Base-by-base conservation (phyloP, 257 asterid species). In the Handroanthus guayacan region DNA sequence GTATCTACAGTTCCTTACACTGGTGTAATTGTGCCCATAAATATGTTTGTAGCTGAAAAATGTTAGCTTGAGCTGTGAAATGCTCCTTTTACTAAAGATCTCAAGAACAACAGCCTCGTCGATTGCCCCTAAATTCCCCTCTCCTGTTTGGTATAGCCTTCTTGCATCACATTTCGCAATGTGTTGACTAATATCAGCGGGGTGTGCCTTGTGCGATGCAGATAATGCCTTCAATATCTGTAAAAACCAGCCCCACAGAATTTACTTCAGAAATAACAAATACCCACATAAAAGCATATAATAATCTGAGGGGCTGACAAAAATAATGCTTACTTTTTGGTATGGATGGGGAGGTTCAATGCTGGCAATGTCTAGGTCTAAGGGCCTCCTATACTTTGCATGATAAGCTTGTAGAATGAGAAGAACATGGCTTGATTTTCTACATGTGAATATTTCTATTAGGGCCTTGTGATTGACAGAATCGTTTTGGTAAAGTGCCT, bases 131-230 rank as follows among this genome's bases (percentile, higher is more conserved):
- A 76, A 18, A 10, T 77, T 85, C 58, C 87, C 96, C 70, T 88
- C 89, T 83, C 97, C 97, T 75, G 97, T 81, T 84, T 83, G 75
- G 68, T 75, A 88, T 14, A 90, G 81, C 83, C 96, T 86, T 64
- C 75, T 87, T 4, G 97, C 94, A 78, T 92, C 97, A 66, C 91
- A 90, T 68, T 90, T 86, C 0, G 93, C 92, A 8, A 90, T 90
- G 87, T 92, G 92, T 12, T 83, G 87, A 89, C 93, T 92, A 25
- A 79, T 62, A 36, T 87, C 97, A 9, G 74, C 87, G 56, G 75
- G 62, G 78, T 83, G 97, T 34, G 96, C 92, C 78, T 90, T 92
- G 80, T 90, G 97, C 48, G 97, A 86, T 25, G 97, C 96, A 6
- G 91, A 86, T 37, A 90, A 60, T 56, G 97, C 96, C 81, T 79